Percentiles rank a stretch among this genome's conserved stretches.
phyloP scores from a whole-genome alignment of 2,329 filamentous ascomycete species.

The Kalmusia sp. region DNA sequence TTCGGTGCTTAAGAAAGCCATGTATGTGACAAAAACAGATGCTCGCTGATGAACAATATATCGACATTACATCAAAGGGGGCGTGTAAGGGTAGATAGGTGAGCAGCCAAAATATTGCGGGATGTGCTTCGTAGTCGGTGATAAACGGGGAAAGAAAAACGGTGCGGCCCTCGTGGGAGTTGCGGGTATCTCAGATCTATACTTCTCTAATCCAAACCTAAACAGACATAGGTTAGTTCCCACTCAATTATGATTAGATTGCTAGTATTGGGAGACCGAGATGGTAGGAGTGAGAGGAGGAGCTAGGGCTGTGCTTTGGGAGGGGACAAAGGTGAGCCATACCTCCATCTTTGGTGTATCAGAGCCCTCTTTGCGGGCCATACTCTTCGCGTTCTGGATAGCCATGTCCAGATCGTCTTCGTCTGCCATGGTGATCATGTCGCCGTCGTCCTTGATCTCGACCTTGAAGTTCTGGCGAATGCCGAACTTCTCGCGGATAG shows the following conservation, averaged over 20 bases:
- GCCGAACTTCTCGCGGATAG: constrained; percentile 86
- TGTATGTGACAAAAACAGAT: constrained; percentile 19
- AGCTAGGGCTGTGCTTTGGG: neutral
- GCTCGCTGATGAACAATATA: constrained; percentile 36
- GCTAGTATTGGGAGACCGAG: constrained; percentile 16
- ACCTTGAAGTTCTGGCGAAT: constrained; percentile 82
- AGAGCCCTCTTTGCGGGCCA: constrained; percentile 73
- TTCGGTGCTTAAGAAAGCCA: neutral
- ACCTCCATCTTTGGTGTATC: constrained; percentile 97
- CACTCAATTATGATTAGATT: neutral
- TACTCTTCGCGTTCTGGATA: constrained; percentile 71
- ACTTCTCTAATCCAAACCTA: constrained; percentile 56
- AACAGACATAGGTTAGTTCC: constrained; percentile 19
- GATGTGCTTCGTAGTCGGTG: constrained; percentile 5
- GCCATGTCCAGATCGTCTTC: constrained; percentile 95
- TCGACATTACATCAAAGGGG: constrained; percentile 36
- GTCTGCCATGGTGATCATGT: constrained; percentile 97
- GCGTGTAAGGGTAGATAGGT: constrained; percentile 10
- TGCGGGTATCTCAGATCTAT: constrained; percentile 50
- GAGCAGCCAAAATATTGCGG: constrained; percentile 18
- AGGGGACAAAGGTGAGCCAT: constrained; percentile 51
- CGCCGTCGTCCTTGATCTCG: constrained; percentile 86
- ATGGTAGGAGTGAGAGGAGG: constrained; percentile 28
- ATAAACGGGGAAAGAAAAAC: constrained; percentile 19
- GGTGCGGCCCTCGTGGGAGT: constrained; percentile 22